These are phyloP conservation scores for Annulohypoxylon truncatum DNA, from an alignment of 2,329 filamentous ascomycete species.

Conservation along the genomic window DNA sequence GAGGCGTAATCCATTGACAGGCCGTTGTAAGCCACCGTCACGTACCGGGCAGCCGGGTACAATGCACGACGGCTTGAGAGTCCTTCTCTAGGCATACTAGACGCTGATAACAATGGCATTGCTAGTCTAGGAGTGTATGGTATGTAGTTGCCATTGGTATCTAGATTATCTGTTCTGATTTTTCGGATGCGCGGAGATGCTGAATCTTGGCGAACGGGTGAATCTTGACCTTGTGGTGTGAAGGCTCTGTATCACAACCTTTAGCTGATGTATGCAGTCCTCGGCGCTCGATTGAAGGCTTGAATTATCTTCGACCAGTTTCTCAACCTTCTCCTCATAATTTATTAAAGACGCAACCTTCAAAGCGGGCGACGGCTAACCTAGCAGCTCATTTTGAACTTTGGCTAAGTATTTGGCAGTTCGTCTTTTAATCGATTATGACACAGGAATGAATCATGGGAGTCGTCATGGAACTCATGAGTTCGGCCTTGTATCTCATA, in stretches of 20 bases:
- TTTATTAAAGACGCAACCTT: conserved; percentile 3
- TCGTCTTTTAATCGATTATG: background rate
- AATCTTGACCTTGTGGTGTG: background rate
- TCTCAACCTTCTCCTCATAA: conserved; percentile 18
- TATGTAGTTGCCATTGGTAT: background rate
- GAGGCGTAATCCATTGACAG: conserved; percentile 23
- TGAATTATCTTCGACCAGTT: conserved; percentile 9
- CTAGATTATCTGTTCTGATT: background rate
- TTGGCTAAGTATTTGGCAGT: conserved; percentile 10
- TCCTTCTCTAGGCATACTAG: background rate
- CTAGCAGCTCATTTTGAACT: conserved; percentile 3
- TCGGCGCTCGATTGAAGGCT: conserved; percentile 37
- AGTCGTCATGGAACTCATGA: background rate
- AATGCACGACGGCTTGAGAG: background rate
- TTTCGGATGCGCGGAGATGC: background rate
- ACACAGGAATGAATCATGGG: conserved; percentile 21
- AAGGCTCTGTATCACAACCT: conserved; percentile 15
- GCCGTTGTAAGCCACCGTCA: conserved; percentile 23
- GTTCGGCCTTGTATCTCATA: background rate
- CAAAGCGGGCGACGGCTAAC: background rate
- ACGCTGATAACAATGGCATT: background rate
- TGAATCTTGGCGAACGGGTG: background rate
- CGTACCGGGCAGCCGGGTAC: conserved; percentile 24
- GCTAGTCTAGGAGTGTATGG: background rate
- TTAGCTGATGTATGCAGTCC: conserved; percentile 37